phyloP scores from a whole-genome alignment of 169 alveolate species.

The Plasmodium cynomolgi region DNA sequence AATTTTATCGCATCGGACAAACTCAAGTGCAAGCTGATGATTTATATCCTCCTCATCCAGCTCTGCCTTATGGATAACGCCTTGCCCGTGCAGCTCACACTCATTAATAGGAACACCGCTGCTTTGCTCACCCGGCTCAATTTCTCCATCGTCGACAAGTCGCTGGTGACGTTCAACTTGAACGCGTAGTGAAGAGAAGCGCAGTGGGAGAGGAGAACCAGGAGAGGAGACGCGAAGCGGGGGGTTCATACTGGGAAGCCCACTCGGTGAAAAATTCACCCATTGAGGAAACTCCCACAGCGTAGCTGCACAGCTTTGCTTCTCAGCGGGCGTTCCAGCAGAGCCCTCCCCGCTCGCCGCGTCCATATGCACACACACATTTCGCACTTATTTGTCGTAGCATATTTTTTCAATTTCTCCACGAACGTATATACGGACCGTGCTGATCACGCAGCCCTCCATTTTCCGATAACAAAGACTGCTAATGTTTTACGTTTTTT shows the following conservation, averaged over 20 bases:
- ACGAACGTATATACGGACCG: not conserved
- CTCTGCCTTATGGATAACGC: constrained; percentile 44
- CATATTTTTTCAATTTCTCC: not conserved
- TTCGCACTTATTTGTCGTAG: not conserved
- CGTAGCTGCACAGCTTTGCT: not conserved
- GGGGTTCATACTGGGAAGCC: not conserved
- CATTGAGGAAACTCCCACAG: not conserved
- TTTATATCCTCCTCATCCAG: constrained; percentile 38
- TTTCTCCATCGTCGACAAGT: constrained; percentile 11
- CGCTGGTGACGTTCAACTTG: constrained; percentile 23
- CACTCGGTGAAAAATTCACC: not conserved
- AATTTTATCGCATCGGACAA: constrained; percentile 22
- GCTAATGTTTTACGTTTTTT: constrained; percentile 2
- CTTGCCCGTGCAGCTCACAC: constrained; percentile 26
- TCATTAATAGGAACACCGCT: constrained; percentile 16
- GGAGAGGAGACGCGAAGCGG: not conserved
- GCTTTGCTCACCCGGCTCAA: constrained; percentile 13
- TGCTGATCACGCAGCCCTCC: not conserved
- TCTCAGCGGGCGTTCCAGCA: not conserved
- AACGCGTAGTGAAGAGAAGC: not conserved
- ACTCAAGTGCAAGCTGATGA: constrained; percentile 35
- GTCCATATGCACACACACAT: not conserved
- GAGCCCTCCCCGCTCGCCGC: not conserved
- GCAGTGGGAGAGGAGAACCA: not conserved
- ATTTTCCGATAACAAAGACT: not conserved